A percentile compares a stretch with the other conserved stretches of the same genome.
Evolutionary conservation across 352 stramenopile species (phyloP).

Genomic region (Saprolegnia diclina): DNA sequence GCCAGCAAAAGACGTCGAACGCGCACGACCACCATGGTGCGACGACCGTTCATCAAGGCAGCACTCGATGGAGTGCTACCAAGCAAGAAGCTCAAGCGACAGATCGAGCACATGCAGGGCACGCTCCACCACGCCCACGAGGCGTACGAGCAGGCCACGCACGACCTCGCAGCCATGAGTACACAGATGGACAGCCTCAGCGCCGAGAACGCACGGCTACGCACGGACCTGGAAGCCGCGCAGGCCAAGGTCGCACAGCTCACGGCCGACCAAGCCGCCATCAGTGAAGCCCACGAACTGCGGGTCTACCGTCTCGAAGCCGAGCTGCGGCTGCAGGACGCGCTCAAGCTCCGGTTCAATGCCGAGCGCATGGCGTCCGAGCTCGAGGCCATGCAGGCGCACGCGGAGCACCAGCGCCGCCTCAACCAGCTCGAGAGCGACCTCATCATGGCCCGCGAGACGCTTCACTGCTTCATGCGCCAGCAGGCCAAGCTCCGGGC

Average conservation of each 20-base stretch:
- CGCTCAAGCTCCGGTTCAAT: neutral
- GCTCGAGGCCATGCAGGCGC: slow-evolving; percentile 1
- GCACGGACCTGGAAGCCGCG: neutral
- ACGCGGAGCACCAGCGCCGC: neutral
- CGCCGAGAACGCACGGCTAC: neutral
- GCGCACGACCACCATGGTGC: neutral
- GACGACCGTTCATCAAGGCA: slow-evolving; percentile 9
- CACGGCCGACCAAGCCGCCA: neutral
- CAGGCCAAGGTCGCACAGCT: neutral
- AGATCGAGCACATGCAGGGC: slow-evolving; percentile 7
- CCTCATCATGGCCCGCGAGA: slow-evolving; percentile 3
- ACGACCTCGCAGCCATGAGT: neutral
- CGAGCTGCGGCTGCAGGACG: slow-evolving; percentile 3
- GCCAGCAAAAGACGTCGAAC: neutral
- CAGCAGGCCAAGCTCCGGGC: slow-evolving; percentile 2
- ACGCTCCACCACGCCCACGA: neutral
- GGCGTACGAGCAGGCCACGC: neutral
- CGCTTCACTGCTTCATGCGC: neutral
- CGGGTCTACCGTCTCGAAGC: neutral
- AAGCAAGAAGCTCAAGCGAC: slow-evolving; percentile 12
- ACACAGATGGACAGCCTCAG: neutral
- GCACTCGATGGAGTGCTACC: slow-evolving; percentile 11
- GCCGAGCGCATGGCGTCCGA: slow-evolving; percentile 4
- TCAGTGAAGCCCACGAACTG: neutral
- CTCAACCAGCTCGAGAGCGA: slow-evolving; percentile 3